These are phyloP conservation scores for Thelonectria olida DNA, from an alignment of 2,329 filamentous ascomycete species.

Conservation along the genomic window DNA sequence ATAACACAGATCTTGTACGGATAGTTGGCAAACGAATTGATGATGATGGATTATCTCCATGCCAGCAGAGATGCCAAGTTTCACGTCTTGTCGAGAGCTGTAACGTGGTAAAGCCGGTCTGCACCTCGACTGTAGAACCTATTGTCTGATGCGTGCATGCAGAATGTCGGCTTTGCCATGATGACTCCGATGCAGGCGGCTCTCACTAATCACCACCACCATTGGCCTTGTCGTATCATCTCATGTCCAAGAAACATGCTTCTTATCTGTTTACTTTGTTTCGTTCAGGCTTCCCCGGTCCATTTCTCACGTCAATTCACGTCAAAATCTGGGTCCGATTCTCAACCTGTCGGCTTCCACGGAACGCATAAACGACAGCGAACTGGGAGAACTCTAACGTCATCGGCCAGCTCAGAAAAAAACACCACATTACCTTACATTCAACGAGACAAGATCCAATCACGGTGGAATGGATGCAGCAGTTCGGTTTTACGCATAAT, in stretches of 20 bases:
- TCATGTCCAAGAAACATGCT: neutral
- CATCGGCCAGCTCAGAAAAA: conserved; percentile 17
- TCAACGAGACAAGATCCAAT: conserved; percentile 12
- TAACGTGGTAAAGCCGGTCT: conserved; percentile 4
- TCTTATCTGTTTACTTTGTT: neutral
- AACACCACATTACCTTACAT: conserved; percentile 9
- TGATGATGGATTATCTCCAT: no score
- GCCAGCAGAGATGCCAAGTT: neutral
- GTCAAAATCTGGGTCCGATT: neutral
- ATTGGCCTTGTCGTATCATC: no score
- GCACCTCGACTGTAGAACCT: neutral
- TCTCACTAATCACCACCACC: no score
- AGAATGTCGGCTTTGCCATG: no score
- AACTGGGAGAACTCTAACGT: neutral
- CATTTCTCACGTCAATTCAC: neutral
- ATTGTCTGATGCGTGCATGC: neutral
- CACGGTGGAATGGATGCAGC: conserved; percentile 11
- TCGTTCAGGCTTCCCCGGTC: neutral
- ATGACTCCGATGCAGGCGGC: no score
- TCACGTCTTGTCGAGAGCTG: neutral
- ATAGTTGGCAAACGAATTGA: no score
- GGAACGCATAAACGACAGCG: conserved; percentile 12
- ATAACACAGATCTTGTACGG: neutral
- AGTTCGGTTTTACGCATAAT: conserved; percentile 2
- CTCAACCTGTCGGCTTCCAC: neutral